Evolutionary conservation across 75 land plant genomes (phyloP).

Genomic region (Selaginella tamariscina): DNA sequence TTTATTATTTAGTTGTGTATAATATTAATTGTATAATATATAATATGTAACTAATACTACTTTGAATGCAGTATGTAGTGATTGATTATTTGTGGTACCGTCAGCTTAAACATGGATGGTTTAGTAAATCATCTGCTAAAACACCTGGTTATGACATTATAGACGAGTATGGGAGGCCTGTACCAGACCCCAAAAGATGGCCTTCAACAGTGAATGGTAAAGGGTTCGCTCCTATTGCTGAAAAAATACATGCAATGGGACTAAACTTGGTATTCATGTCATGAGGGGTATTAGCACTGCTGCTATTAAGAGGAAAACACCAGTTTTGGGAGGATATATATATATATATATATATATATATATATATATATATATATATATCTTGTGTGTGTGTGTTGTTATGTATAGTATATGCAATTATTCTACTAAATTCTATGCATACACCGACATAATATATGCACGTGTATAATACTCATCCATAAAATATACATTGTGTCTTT

Average conservation of each 20-base stretch:
- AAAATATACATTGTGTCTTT: background rate
- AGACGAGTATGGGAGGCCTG: background rate
- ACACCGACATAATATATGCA: background rate
- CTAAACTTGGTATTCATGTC: constrained; percentile 10
- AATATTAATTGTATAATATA: no score
- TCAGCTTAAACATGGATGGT: constrained; percentile 1
- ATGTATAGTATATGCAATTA: background rate
- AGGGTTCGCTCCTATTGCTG: constrained; percentile 9
- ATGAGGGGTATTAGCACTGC: constrained; percentile 1
- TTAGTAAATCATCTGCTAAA: background rate
- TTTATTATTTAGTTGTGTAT: no score
- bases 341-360: no score
- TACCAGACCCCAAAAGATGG: constrained; percentile 2
- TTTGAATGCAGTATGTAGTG: constrained; percentile 11
- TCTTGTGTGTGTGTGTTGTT: background rate
- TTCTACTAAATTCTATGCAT: background rate
- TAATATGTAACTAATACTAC: no score
- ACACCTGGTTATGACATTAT: constrained; percentile 4
- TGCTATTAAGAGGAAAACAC: background rate
- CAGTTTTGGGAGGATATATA: background rate
- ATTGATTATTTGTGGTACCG: constrained; percentile 3
- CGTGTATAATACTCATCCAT: background rate
- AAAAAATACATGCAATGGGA: background rate
- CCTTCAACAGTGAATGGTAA: background rate
- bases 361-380: no score